Evolutionary conservation across 768 basidiomycete species (phyloP), one percentile per base, ranked within the genome.

Genomic region (Antrodiella citrinella): DNA sequence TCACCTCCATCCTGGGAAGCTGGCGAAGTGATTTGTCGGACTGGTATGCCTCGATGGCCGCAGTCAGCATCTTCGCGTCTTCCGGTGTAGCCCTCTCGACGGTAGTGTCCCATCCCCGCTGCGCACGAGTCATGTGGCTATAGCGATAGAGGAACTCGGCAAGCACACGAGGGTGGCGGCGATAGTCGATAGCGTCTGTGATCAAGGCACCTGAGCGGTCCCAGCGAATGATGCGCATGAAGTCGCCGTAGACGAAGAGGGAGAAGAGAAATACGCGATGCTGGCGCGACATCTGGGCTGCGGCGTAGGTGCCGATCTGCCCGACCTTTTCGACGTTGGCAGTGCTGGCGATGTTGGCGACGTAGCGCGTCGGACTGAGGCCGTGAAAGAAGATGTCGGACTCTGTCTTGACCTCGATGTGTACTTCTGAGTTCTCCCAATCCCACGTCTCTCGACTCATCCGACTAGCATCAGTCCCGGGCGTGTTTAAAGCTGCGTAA

Each of bases 161-260:
- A 3, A 69, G 51, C 1, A 45, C 18, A 3, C 26, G 10, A 12
- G 59, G 42, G 4, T 56, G 7, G 3, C 45, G 18, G 15, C 26
- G 25, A 58, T 61, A 66, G 30, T 63, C 44, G 50, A 71, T 59
- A 7, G 40, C 7, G 5, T 46, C 22, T 13, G 62, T 54, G 13
- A 69, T 65, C 9, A 64, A 48, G 3, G 59, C 59, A 11, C 65
- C 69, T n/a, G 58, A 44, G 5, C 64, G 64, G 52, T 72, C 70
- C 65, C 65, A 72, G 40, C 62, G 59, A 20, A 72, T 51, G 39
- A 72, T 59, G 3, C 68, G 55, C 1, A 63, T 65, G 41, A 25
- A 35, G 2, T 53, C 26, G 5, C 57, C 57, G 45, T 50, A 59
- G 15, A 72, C 15, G 41, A n/a, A 5, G 9, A 43, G 9, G 18